These are phyloP conservation scores for Amoebophrya sp. DNA, from an alignment of 169 alveolate genomes.

Conservation along the genomic window DNA sequence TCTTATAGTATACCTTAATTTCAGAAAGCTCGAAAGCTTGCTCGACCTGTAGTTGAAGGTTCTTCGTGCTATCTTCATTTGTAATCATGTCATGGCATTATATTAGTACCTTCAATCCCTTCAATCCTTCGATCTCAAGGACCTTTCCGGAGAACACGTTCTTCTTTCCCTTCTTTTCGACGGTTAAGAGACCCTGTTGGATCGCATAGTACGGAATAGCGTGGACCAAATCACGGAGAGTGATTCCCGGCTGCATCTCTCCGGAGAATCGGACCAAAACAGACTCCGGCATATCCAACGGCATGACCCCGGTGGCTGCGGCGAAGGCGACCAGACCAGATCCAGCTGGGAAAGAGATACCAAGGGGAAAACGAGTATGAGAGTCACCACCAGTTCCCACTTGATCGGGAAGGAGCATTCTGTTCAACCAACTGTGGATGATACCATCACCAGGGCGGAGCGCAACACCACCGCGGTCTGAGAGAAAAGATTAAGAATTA, in stretches of 20 bases:
- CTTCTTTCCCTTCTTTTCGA: constrained; percentile 47
- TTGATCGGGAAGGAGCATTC: constrained; percentile 46
- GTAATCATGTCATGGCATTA: too few species aligned
- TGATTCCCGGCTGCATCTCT: constrained; percentile 28
- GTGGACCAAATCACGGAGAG: constrained; percentile 47
- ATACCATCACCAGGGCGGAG: constrained; percentile 48
- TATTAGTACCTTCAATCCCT: too few species aligned
- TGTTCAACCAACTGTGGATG: constrained; percentile 43
- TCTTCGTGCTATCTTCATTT: too few species aligned
- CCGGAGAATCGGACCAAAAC: constrained; percentile 45
- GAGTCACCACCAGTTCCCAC: constrained; percentile 45
- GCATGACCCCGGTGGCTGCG: constrained; percentile 51
- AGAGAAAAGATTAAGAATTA: not conserved
- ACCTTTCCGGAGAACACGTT: constrained; percentile 43
- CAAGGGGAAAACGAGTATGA: constrained; percentile 47
- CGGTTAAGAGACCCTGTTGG: constrained; percentile 41
- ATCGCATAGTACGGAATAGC: constrained; percentile 46
- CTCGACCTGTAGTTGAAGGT: constrained; percentile 37
- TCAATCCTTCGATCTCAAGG: constrained; percentile 46
- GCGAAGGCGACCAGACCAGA: constrained; percentile 45
- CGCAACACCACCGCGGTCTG: constrained; percentile 46
- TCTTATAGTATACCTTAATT: too few species aligned
- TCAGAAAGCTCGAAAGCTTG: constrained; percentile 48
- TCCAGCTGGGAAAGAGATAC: constrained; percentile 50
- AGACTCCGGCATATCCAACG: constrained; percentile 47